Base-by-base conservation (phyloP, 78 protist species). In the Emiliania huxleyi region DNA sequence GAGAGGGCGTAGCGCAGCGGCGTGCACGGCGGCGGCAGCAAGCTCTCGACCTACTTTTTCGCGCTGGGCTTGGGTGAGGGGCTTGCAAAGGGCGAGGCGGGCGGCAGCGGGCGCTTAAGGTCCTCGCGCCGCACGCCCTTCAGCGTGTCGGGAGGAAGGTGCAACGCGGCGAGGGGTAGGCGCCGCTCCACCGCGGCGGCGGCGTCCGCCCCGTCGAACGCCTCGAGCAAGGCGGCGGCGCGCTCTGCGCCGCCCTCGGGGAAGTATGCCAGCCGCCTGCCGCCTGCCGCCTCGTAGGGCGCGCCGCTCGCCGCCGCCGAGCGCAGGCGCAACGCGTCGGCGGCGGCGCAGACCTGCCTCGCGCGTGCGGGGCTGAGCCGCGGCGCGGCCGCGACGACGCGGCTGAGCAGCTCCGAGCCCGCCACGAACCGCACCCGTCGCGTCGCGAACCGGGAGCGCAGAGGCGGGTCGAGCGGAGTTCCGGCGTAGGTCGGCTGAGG, bases 391-490 rank as follows among this genome's bases (percentile, higher is more conserved):
- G 43, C 84, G 44, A 0, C 12, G n/a, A 73, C 33, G 35, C 44
- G 5, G 29, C 1, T 4, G 19, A n/a, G 25, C 22, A 15, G n/a
- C 15, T 35, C 84, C 44, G 25, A 19, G 33, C 19, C 35, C 40
- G 84, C 18, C 0, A 21, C 35, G 23, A 21, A 0, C 25, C 45
- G 84, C 33, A 73, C 35, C 46, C 35, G 12, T 8, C 45, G 23
- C 23, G 46, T 18, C 79, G 95, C 96, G 91, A 96, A 96, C 26
- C 98, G 96, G 6, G 95, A 92, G 21, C 98, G 96, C 1, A 96
- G 95, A 0, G 98, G 98, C 1, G 98, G 98, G 43, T 96, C 98
- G 2, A 96, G 95, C 40, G 98, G 97, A 19, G 49, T 85, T 8
- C 98, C 98, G 0, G 11, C 48, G 90, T 52, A 95, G 3, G 42